phyloP scores from a whole-genome alignment of 495 filamentous ascomycete species.

The Hyaloscypha finlandica region DNA sequence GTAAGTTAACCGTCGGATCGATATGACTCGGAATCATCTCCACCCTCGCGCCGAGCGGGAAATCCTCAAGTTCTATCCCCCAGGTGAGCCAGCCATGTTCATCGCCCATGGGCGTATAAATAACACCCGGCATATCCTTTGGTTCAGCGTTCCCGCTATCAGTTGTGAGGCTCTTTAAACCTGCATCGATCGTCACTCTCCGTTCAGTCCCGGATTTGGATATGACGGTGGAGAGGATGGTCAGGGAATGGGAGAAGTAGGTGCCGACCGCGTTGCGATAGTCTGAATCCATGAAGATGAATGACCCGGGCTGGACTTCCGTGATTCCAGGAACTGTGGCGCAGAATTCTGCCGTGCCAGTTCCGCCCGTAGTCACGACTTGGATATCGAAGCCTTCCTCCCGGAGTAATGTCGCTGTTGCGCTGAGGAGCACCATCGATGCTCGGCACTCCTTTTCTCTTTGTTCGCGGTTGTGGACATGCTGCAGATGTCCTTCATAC shows the following conservation, averaged over 20 bases:
- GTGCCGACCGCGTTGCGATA: conserved; percentile 37
- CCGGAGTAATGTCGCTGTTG: conserved; percentile 33
- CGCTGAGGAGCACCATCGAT: conserved; percentile 34
- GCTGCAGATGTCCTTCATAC: conserved; percentile 40
- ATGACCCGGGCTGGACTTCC: conserved; percentile 40
- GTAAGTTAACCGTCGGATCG: conserved; percentile 9
- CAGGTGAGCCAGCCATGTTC: conserved; percentile 4
- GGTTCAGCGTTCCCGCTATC: conserved; percentile 2
- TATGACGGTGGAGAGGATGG: neutral
- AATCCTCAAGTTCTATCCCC: neutral
- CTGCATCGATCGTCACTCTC: conserved; percentile 2
- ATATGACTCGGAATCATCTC: conserved; percentile 12
- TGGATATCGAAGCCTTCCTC: conserved; percentile 33
- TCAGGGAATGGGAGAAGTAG: conserved; percentile 33
- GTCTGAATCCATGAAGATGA: conserved; percentile 43
- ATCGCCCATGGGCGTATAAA: conserved; percentile 1
- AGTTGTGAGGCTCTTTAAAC: conserved; percentile 5
- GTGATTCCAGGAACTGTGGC: conserved; percentile 35
- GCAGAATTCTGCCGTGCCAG: conserved; percentile 41
- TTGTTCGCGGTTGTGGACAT: conserved; percentile 33
- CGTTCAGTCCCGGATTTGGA: neutral
- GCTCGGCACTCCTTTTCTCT: conserved; percentile 32
- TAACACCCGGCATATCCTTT: neutral
- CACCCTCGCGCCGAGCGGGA: neutral
- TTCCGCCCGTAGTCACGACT: conserved; percentile 39